Evolutionary conservation across 257 asterid species (phyloP), one percentile per base, ranked within the genome.

Genomic region (Euphrasia confusa): DNA sequence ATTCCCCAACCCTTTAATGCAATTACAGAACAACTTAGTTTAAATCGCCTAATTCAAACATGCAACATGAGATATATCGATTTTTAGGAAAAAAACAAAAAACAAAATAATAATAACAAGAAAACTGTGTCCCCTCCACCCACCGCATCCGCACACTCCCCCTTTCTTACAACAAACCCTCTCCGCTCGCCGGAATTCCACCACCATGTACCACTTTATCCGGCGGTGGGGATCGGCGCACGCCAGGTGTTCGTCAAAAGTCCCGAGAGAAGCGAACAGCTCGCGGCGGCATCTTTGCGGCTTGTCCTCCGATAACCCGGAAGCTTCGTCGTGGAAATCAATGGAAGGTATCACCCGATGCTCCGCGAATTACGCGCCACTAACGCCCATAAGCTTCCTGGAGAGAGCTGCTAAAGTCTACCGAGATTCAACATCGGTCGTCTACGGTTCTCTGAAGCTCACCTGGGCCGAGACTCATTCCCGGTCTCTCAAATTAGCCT

Each of bases 361-460:
- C 66, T 66, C 77, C 0, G 85, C 80, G 5, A 79, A 82, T 58
- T 68, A 82, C 69, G 78, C 58, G 40, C 74, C 89, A 4, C 44
- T 82, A 12, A 44, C 86, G 66, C 86, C 89, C 17, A 76, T 79
- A 4, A 77, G 77, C 60, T 82, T 82, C 57, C 68, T 80, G 47
- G 79, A 80, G 52, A 77, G 85, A 69, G 85, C 86, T 5, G 79
- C 86, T 0, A 72, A 69, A 68, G 83, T 82, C 33, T 82, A 72
- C 61, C 57, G 85, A 58, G 83, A 77, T 28, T 65, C 69, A 12
- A 82, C 79, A 8, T 79, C 89, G n/a, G 73, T 83, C 45, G 82
- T 83, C 27, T 78, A 75, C 40, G 84, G 84, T 8, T 65, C 77
- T 35, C 5, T 63, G 32, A 28, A 50, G 7, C 78, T 70, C 58